Conservation (phyloP, 768 basidiomycete genomes). For the Hydnomerulius pinastri region DNA sequence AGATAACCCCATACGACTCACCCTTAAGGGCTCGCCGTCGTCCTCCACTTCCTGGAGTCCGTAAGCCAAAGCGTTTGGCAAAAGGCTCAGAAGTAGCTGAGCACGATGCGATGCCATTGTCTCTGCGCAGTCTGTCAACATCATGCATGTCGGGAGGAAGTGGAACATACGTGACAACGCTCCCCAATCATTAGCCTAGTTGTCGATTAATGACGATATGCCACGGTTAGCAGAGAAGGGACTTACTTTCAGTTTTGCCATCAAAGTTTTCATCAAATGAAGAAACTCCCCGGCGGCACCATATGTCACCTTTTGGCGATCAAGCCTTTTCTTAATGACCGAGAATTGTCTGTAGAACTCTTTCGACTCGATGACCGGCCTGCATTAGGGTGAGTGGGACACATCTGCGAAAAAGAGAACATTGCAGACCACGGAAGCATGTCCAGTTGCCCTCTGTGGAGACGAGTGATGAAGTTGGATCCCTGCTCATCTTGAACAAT, state of each 20-base stretch:
- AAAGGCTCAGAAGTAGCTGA: constrained; percentile 37
- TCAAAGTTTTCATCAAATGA: constrained; percentile 54
- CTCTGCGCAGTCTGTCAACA: constrained; percentile 27
- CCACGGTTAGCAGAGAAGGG: not conserved
- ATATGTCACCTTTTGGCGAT: constrained; percentile 47
- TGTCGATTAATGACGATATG: not conserved
- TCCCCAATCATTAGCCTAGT: constrained; percentile 61
- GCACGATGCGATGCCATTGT: constrained; percentile 44
- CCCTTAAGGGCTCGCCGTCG: constrained; percentile 48
- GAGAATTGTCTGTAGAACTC: constrained; percentile 55
- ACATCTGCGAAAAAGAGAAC: not conserved
- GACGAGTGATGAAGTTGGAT: constrained; percentile 55
- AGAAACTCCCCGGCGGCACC: constrained; percentile 51
- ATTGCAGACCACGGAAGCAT: constrained; percentile 52
- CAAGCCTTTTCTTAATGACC: constrained; percentile 43
- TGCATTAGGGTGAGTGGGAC: not conserved
- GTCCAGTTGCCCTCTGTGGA: constrained; percentile 49
- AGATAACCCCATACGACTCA: constrained; percentile 12
- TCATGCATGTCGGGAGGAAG: too few relatives aligned
- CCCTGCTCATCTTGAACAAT: constrained; percentile 58
- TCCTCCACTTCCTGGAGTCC: constrained; percentile 46
- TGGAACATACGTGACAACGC: constrained; percentile 49
- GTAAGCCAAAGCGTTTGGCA: constrained; percentile 45
- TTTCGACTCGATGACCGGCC: constrained; percentile 55
- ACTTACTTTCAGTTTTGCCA: constrained; percentile 60